Base-by-base conservation (phyloP, 345 rosid genomes). In the Acer saccharum region DNA sequence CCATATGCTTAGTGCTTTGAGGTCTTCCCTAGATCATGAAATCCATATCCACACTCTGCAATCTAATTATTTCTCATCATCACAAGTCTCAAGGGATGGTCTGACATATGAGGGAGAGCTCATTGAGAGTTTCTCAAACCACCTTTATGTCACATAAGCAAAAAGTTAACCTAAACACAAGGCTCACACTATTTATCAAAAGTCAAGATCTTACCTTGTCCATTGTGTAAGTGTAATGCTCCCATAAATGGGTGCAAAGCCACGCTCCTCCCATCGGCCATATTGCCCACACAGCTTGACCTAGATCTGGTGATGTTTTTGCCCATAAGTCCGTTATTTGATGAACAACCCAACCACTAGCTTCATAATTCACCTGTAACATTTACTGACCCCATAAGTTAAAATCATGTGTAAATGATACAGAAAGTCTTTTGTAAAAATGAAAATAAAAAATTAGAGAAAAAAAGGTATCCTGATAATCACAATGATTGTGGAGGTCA, bases 191-290 rank as follows among this genome's bases (percentile, higher is more conserved):
- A n/a, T 32, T 9, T 16, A 54, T 21, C 39, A 75, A 73, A 57
- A 80, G 43, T 39, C n/a, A 66, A 74, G 68, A 72, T 62, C 92
- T 80, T 83, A 96, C 99, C 81, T 86, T 88, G 87, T 96, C 98
- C 90, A 87, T 58, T 14, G 98, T 90, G 81, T 91, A 96, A 35
- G 82, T 73, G 78, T 92, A 96, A 78, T 96, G 95, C 84, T 96
- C 99, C 99, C 99, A 94, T 20, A 91, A 86, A 86, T 92, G 99
- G 54, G 97, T 92, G 79, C 94, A 96, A 72, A 92, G 90, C 98
- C 99, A 96, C 32, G 98, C 92, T 72, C 99, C 99, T 44, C 99
- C 99, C 98, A 96, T 96, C 16, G 98, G 99, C 99, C 99, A 96
- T 29, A 96, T 57, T n/a, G 94, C 94, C 94, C 94, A 96, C 23